Base-by-base conservation (phyloP, 2,329 filamentous ascomycete species). In the Paraphaeosphaeria sporulosa region DNA sequence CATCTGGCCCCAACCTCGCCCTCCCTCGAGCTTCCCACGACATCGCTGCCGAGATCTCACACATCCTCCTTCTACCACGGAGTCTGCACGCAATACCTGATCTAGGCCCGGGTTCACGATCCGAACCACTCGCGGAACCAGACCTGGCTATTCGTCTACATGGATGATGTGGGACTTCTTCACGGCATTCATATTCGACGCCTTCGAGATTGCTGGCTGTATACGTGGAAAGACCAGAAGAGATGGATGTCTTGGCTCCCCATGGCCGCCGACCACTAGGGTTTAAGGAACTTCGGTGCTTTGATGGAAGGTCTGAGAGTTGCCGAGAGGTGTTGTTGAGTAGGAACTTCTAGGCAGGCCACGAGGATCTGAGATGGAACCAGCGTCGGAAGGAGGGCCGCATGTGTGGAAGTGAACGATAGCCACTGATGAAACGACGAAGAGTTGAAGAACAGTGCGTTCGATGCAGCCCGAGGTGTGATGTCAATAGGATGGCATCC, bases 1-100 rank as follows among this genome's bases (percentile, higher is more conserved):
- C 78, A 30, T 79, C 80, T 6, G 68, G 43, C 8, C 66, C 81
- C 25, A 83, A 85, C 62, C 63, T 82, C 34, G 79, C 82, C 40
- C 67, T 57, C 78, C 78, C 44, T 69, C 72, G 7, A 63, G 69
- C 44, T 5, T 85, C 84, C 0, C 72, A 71, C 0, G 61, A 71
- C 12, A 66, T 86, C 10, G 77, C 76, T n/a, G 53, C 64, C 3
- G 68, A 66, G 36, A 68, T 77, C 15, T 73, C 74, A 3, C 63
- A 63, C 32, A 53, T 65, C 0, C 69, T n/a, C 69, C 57, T 56
- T 70, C 27, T 76, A 74, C 55, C 40, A 67, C 21, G 57, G 60
- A 2, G 57, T 66, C 3, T 76, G 73, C 62, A 61, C 65, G n/a
- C 48, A 71, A 36, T 69, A 71, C 34, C 61, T 76, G 17, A 69